Percentiles rank a stretch among this genome's conserved stretches.
phyloP scores from a whole-genome alignment of 768 basidiomycete species.

The Collybia mongolica region DNA sequence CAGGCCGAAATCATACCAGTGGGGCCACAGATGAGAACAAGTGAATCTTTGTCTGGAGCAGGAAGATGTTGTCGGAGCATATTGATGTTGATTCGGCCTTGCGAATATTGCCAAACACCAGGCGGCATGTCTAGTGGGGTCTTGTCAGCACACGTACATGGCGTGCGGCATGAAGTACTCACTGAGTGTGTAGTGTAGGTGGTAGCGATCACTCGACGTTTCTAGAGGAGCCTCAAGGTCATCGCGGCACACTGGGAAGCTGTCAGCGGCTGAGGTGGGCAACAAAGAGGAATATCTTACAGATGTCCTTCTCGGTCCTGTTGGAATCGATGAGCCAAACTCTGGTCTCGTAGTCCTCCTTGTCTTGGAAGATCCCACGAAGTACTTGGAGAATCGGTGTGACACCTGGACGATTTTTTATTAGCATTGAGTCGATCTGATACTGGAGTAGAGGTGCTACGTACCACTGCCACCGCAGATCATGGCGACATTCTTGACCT shows the following conservation, averaged over 20 bases:
- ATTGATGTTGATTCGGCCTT: conserved; percentile 37
- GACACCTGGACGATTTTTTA: conserved; percentile 14
- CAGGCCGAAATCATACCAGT: conserved; percentile 8
- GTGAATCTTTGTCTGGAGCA: conserved; percentile 27
- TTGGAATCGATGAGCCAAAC: conserved; percentile 52
- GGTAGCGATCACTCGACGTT: conserved; percentile 32
- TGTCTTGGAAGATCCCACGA: conserved; percentile 42
- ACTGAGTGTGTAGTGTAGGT: conserved; percentile 14
- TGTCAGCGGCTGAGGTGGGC: no score
- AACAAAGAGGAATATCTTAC: no score
- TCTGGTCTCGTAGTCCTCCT: conserved; percentile 30
- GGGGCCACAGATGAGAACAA: conserved; percentile 54
- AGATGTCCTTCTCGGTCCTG: conserved; percentile 45
- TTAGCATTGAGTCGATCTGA: no score
- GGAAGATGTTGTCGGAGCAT: conserved; percentile 43
- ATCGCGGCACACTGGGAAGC: conserved; percentile 30
- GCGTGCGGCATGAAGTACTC: no score
- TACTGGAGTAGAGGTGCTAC: no score
- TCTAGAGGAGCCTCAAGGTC: conserved; percentile 41
- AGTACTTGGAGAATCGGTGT: conserved; percentile 61
- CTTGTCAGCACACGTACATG: conserved; percentile 34
- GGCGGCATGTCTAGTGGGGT: conserved; percentile 15
- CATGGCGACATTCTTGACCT: conserved; percentile 47
- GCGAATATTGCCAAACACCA: conserved; percentile 35
- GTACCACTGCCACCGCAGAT: conserved; percentile 58